phyloP scores from a whole-genome alignment of 768 basidiomycete species.

The Leccinum variicolor region DNA sequence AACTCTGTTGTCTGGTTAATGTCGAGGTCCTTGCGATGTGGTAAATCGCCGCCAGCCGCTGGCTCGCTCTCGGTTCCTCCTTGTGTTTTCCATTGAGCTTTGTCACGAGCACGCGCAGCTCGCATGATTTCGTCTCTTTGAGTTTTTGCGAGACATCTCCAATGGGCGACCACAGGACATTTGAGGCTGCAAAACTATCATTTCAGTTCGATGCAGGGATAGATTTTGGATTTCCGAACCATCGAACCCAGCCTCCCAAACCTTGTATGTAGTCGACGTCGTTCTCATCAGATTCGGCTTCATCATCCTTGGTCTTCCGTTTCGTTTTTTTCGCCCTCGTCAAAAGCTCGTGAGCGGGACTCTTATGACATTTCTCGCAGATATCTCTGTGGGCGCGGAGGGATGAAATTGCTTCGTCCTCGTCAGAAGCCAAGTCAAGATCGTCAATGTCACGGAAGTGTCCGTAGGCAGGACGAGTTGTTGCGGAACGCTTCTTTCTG shows the following conservation, averaged over 20 bases:
- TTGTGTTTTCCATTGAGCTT: conserved; percentile 35
- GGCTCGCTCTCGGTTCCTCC: conserved; percentile 21
- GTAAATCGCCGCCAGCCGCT: conserved; percentile 30
- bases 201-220: conserved; percentile 8
- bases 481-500: conserved; percentile 33
- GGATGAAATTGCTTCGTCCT: conserved; percentile 54
- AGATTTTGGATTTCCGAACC: conserved; percentile 44
- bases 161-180: conserved; percentile 76
- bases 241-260: conserved; percentile 82
- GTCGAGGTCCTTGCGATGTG: conserved; percentile 46
- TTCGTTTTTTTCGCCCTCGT: conserved; percentile 38
- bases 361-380: conserved; percentile 70
- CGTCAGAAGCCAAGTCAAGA: conserved; percentile 40
- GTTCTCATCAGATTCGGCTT: conserved; percentile 48
- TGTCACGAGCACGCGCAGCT: conserved; percentile 56
- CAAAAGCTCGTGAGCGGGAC: conserved; percentile 56
- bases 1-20: conserved; percentile 71
- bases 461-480: conserved; percentile 48
- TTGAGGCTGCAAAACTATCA: conserved; percentile 49
- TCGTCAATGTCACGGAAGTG: conserved; percentile 41
- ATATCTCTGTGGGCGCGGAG: conserved; percentile 57
- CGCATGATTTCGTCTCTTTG: conserved; percentile 73
- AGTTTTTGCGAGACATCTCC: conserved; percentile 62
- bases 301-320: conserved; percentile 38
- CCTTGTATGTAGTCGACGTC: conserved; percentile 47